phyloP scores from a whole-genome alignment of 2,329 filamentous ascomycete genomes.

The Pseudogymnoascus sp. region DNA sequence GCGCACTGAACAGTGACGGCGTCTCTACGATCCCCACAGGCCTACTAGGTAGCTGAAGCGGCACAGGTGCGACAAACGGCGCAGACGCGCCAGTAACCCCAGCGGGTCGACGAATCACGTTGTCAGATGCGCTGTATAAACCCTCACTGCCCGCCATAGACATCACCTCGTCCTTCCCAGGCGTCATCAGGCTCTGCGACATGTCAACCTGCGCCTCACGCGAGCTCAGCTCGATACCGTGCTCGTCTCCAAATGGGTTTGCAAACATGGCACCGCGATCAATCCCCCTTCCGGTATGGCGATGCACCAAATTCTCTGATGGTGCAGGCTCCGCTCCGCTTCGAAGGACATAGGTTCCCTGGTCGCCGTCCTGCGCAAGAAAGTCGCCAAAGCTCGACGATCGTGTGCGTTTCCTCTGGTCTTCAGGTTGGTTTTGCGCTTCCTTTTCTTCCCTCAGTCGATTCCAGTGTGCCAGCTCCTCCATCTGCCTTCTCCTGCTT shows the following conservation, averaged over 20 bases:
- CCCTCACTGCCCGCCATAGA: constrained; percentile 34
- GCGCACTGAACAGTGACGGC: constrained; percentile 21
- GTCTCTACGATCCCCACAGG: constrained; percentile 22
- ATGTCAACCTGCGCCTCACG: constrained; percentile 27
- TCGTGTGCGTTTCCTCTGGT: constrained; percentile 25
- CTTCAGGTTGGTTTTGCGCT: constrained; percentile 22
- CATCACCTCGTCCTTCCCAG: constrained; percentile 37
- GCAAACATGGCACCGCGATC: constrained; percentile 40
- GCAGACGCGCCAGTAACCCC: constrained; percentile 11
- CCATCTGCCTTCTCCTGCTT: constrained; percentile 51
- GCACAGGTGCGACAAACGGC: constrained; percentile 9
- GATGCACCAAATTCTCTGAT: constrained; percentile 35
- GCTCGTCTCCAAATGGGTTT: constrained; percentile 48
- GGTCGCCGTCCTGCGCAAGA: constrained; percentile 42
- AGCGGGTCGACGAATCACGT: constrained; percentile 20
- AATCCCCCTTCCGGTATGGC: constrained; percentile 42
- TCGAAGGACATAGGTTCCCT: constrained; percentile 52
- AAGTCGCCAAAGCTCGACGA: constrained; percentile 50
- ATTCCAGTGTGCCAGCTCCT: constrained; percentile 62
- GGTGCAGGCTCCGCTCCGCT: constrained; percentile 40
- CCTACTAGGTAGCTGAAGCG: constrained; percentile 11
- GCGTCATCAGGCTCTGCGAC: constrained; percentile 38
- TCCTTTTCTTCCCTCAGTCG: constrained; percentile 45
- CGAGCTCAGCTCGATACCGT: constrained; percentile 24
- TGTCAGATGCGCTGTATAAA: constrained; percentile 52